A percentile compares a stretch with the other conserved stretches of the same genome.
phyloP scores from a whole-genome alignment of 768 basidiomycete genomes.

The Auricularia cornea region DNA sequence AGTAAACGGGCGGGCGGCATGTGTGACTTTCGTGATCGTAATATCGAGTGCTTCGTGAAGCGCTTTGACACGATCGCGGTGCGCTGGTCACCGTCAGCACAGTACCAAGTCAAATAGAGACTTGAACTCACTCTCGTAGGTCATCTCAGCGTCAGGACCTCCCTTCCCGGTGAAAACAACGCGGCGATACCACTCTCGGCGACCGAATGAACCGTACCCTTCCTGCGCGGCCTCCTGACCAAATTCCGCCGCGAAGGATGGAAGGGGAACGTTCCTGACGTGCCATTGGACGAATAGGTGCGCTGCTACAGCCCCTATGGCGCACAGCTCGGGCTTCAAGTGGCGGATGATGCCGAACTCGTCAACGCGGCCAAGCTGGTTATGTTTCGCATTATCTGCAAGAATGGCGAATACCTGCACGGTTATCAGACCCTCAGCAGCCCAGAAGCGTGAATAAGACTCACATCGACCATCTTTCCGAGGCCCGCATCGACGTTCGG shows the following conservation, averaged over 20 bases:
- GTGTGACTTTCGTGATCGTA: conserved; percentile 22
- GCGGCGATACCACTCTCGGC: conserved; percentile 22
- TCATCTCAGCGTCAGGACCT: conserved; percentile 14
- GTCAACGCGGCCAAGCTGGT: conserved; percentile 20
- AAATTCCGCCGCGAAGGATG: conserved; percentile 23
- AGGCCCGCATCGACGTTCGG: too few relatives aligned
- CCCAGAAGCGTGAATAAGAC: too few relatives aligned
- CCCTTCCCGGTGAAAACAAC: conserved; percentile 16
- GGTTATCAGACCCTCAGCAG: too few relatives aligned
- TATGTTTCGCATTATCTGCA: background rate
- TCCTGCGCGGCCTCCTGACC: conserved; percentile 1
- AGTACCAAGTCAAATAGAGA: background rate
- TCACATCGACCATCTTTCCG: too few relatives aligned
- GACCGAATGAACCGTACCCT: conserved; percentile 19
- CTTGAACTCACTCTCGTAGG: conserved; percentile 21
- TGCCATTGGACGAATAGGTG: conserved; percentile 26
- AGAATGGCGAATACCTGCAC: background rate
- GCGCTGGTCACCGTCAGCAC: conserved; percentile 13
- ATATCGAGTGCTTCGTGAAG: conserved; percentile 19
- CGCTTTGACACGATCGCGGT: conserved; percentile 17
- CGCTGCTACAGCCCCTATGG: conserved; percentile 20
- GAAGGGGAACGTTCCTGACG: conserved; percentile 12
- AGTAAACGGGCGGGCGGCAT: conserved; percentile 23
- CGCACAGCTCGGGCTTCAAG: conserved; percentile 21
- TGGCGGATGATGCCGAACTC: conserved; percentile 26